Evolutionary conservation across 805 yeast genomes (phyloP).

Genomic region (Ogataea henricii): DNA sequence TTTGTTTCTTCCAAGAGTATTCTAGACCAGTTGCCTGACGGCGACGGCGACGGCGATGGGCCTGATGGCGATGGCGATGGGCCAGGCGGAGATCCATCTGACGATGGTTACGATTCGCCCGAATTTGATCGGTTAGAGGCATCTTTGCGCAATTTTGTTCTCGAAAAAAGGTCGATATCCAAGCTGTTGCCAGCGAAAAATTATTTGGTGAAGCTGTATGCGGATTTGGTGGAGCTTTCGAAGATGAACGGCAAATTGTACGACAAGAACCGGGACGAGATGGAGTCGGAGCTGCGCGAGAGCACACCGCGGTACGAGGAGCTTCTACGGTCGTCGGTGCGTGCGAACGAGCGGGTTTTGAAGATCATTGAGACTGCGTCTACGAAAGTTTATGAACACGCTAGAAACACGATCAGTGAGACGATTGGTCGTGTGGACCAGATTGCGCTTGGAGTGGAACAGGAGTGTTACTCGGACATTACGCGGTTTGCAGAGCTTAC

Average conservation of each 20-base stretch:
- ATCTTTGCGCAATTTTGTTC: constrained; percentile 78
- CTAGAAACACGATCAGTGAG: constrained; percentile 52
- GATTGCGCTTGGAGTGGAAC: constrained; percentile 42
- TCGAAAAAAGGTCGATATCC: constrained; percentile 86
- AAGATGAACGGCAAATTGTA: constrained; percentile 61
- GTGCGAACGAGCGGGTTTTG: constrained; percentile 60
- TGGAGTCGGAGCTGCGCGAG: constrained; percentile 50
- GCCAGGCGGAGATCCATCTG: constrained; percentile 34
- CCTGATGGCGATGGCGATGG: constrained; percentile 35
- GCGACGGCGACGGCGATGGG: neutral
- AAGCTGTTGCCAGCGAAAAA: constrained; percentile 92
- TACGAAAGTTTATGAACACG: constrained; percentile 57
- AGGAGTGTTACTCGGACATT: constrained; percentile 62
- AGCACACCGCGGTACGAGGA: constrained; percentile 67
- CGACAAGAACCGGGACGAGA: constrained; percentile 47
- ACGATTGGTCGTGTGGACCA: constrained; percentile 49
- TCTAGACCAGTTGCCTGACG: constrained; percentile 38
- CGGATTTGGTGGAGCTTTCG: constrained; percentile 64
- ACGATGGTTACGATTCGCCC: constrained; percentile 45
- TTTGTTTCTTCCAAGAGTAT: constrained; percentile 73
- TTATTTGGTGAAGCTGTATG: constrained; percentile 68
- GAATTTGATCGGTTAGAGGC: constrained; percentile 85
- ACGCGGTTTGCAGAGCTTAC: constrained; percentile 71
- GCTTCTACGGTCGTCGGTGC: constrained; percentile 51
- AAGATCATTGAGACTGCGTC: constrained; percentile 62